Conservation (phyloP, 345 rosid genomes). For the Eucalyptus microcorys region DNA sequence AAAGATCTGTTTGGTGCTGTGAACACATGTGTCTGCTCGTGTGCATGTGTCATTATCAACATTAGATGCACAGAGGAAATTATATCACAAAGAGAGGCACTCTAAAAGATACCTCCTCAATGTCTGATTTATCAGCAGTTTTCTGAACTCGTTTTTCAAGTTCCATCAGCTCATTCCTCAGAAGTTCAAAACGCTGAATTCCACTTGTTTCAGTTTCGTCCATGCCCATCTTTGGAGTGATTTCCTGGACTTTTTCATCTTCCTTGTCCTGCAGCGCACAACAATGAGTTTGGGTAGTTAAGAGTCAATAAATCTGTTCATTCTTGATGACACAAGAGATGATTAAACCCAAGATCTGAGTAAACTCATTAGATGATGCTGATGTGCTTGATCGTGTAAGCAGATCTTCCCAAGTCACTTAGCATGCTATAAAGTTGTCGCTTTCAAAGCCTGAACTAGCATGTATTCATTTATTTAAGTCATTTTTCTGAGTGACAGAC, state of each 20-base stretch:
- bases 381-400: neutral
- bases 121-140: constrained; percentile 54
- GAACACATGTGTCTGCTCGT: neutral
- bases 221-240: constrained; percentile 12
- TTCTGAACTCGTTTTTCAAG: constrained; percentile 84
- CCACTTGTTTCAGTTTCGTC: constrained; percentile 46
- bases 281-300: neutral
- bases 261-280: constrained; percentile 32
- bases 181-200: constrained; percentile 61
- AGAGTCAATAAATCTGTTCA: neutral
- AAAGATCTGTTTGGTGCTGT: neutral
- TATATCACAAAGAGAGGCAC: neutral
- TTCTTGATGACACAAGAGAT: neutral
- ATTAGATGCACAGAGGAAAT: neutral
- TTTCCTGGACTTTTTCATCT: constrained; percentile 20
- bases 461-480: neutral
- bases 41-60: neutral
- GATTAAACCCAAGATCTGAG: neutral
- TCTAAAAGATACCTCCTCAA: constrained; percentile 41
- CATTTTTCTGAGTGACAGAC: neutral
- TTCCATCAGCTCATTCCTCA: constrained; percentile 84
- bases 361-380: neutral
- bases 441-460: neutral
- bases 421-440: neutral
- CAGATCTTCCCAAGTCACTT: neutral